These are phyloP conservation scores for Zopfia rhizophila DNA, from an alignment of 2,329 filamentous ascomycete genomes.

Conservation along the genomic window DNA sequence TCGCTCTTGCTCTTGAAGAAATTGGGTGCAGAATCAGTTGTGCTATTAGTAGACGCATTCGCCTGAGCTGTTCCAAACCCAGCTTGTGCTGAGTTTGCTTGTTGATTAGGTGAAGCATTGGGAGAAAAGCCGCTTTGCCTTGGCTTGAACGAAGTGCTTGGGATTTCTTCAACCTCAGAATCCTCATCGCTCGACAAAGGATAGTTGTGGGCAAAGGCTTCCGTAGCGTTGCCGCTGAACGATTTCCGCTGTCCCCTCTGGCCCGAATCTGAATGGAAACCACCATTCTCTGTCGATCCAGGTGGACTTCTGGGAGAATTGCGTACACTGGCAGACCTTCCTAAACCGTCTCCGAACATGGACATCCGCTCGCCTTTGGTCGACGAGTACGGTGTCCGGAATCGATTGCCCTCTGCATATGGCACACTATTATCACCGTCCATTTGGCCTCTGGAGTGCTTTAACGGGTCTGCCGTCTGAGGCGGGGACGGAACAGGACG, in stretches of 20 bases:
- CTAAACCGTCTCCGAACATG: conserved; percentile 62
- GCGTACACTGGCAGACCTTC: conserved; percentile 64
- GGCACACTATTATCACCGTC: conserved; percentile 44
- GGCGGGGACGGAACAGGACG: conserved; percentile 48
- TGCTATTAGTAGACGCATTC: conserved; percentile 20
- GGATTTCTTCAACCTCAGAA: conserved; percentile 33
- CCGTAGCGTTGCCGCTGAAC: conserved; percentile 29
- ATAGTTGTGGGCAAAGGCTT: conserved; percentile 41
- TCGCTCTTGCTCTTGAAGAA: conserved; percentile 58
- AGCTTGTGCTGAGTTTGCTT: conserved; percentile 23
- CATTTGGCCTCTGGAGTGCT: conserved; percentile 45
- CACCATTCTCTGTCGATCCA: conserved; percentile 33
- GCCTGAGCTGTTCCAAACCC: conserved; percentile 33
- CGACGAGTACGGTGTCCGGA: conserved; percentile 64
- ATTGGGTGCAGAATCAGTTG: conserved; percentile 31
- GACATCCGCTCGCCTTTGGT: conserved; percentile 67
- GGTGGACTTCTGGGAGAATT: conserved; percentile 54
- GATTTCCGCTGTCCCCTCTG: conserved; percentile 39
- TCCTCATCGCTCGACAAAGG: conserved; percentile 43
- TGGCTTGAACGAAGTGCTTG: conserved; percentile 21
- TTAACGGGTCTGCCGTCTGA: conserved; percentile 53
- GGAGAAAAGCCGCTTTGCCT: conserved; percentile 12
- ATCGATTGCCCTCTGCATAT: conserved; percentile 60
- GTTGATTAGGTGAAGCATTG: conserved; percentile 25
- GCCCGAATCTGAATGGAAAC: conserved; percentile 45